Conservation (phyloP, 805 yeast species). For the Hanseniaspora taiwanica region DNA sequence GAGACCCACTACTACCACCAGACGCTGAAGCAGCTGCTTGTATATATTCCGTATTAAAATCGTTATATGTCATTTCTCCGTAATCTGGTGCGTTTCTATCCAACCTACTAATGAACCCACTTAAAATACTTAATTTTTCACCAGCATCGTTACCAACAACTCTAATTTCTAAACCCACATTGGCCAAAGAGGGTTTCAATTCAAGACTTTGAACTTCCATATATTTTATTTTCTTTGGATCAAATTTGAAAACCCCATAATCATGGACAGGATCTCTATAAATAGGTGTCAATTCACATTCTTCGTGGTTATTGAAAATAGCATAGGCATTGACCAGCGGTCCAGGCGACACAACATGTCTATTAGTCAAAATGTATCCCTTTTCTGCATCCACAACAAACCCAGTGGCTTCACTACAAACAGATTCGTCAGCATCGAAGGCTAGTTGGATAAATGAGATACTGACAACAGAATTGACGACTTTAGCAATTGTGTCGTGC, state of each 20-base stretch:
- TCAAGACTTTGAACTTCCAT: conserved; percentile 55
- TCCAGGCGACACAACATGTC: conserved; percentile 94
- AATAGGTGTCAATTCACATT: conserved; percentile 70
- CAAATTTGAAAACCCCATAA: conserved; percentile 75
- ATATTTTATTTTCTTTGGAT: conserved; percentile 59
- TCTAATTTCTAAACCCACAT: conserved; percentile 85
- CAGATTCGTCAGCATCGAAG: conserved; percentile 74
- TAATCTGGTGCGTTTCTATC: conserved; percentile 94
- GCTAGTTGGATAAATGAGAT: conserved; percentile 81
- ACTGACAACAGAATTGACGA: conserved; percentile 77
- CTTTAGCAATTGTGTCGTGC: conserved; percentile 71
- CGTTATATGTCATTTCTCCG: conserved; percentile 78
- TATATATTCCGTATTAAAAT: conserved; percentile 85
- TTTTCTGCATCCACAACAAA: conserved; percentile 74
- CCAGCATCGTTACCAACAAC: conserved; percentile 97
- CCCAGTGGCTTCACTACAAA: conserved; percentile 88
- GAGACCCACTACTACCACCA: conserved; percentile 93
- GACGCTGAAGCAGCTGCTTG: conserved; percentile 95
- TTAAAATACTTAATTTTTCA: conserved; percentile 75
- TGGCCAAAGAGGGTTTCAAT: conserved; percentile 69
- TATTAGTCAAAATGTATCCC: conserved; percentile 79
- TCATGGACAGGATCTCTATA: conserved; percentile 94
- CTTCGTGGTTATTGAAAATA: conserved; percentile 90
- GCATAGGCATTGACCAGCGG: conserved; percentile 78
- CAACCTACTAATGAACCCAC: conserved; percentile 66